Conservation (phyloP, 139 green algal species). For the Chlorella sp. region DNA sequence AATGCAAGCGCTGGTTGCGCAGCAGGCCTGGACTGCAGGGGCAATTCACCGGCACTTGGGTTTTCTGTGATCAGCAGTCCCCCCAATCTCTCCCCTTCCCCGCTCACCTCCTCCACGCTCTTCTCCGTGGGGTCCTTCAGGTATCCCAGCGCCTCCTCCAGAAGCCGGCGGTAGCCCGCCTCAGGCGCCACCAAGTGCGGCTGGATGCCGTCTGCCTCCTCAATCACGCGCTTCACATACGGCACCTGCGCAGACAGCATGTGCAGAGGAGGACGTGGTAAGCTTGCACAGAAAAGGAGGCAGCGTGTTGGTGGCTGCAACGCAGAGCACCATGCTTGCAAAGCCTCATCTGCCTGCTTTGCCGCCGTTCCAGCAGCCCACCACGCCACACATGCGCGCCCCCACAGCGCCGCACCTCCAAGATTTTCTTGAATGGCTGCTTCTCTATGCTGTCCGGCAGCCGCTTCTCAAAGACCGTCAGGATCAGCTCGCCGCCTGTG, state of each 20-base stretch:
- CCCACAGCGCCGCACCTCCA: conserved; percentile 66
- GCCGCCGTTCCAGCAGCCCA: too few species aligned
- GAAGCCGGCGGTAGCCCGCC: conserved; percentile 92
- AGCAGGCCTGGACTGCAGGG: too few species aligned
- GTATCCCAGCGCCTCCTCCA: conserved; percentile 74
- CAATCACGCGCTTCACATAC: conserved; percentile 90
- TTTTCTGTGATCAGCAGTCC: too few species aligned
- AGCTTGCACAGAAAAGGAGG: too few species aligned
- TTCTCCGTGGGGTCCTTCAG: conserved; percentile 62
- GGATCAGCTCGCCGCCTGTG: conserved; percentile 86
- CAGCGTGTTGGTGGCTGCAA: too few species aligned
- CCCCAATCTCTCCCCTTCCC: too few species aligned
- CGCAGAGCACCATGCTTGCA: too few species aligned
- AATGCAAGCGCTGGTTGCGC: too few species aligned
- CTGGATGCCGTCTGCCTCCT: conserved; percentile 97
- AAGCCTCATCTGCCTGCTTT: too few species aligned
- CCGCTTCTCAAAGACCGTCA: conserved; percentile 94
- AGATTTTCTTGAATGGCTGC: conserved; percentile 89
- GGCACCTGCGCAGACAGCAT: conserved; percentile 31
- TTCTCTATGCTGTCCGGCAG: conserved; percentile 89
- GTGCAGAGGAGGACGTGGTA: too few species aligned
- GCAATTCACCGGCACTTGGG: too few species aligned
- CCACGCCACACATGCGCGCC: too few species aligned
- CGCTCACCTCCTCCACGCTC: conserved; percentile 70
- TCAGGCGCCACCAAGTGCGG: conserved; percentile 98